Base-by-base conservation (phyloP, 495 filamentous ascomycete species). In the Paragyromitra xinjiangensis region DNA sequence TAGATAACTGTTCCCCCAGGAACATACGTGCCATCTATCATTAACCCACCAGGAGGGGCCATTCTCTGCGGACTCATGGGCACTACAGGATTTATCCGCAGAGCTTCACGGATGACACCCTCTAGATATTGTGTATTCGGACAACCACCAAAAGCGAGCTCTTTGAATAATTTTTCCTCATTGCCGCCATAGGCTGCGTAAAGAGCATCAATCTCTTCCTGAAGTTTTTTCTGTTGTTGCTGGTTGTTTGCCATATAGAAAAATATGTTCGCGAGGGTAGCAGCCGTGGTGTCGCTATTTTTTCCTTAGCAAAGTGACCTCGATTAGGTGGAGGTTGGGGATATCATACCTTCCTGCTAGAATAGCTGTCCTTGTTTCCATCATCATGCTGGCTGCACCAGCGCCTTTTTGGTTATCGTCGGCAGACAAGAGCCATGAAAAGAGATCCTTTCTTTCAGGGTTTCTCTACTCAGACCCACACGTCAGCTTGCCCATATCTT, bases 81-180 rank as follows among this genome's bases (percentile, higher is more conserved):
- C 0, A 88, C 85, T 3, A 34, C 85, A 0, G 88, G 84, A 61
- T 89, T 83, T 16, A 90, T 76, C 1, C 89, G 84, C 26, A 91
- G 79, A 0, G 87, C 82, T 77, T 91, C 89, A n/a, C 84, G 83
- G 73, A 89, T 87, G 40, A 85, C 80, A 12, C 85, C 85, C 62
- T 87, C 85, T 3, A 88, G 70, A 69, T 86, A 11, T 71, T 69
- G 7, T 62, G 66, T 80, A 29, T 68, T 59, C 6, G 62, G 45
- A 42, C 69, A 80, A 39, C 12, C 24, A 3, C 69, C 71, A 1
- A 68, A 65, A 0, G 53, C 69, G 4, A 87, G 78, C 40, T 84
- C 85, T 16, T 68, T 59, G 6, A 83, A 78, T 14, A 86, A 42
- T 34, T 82, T 83, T 9, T 61, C 45, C 8, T 83, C 73, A 37